Percentiles rank a stretch among this genome's conserved stretches.
phyloP scores from a whole-genome alignment of 495 filamentous ascomycete genomes.

The Daldinia bambusicola region DNA sequence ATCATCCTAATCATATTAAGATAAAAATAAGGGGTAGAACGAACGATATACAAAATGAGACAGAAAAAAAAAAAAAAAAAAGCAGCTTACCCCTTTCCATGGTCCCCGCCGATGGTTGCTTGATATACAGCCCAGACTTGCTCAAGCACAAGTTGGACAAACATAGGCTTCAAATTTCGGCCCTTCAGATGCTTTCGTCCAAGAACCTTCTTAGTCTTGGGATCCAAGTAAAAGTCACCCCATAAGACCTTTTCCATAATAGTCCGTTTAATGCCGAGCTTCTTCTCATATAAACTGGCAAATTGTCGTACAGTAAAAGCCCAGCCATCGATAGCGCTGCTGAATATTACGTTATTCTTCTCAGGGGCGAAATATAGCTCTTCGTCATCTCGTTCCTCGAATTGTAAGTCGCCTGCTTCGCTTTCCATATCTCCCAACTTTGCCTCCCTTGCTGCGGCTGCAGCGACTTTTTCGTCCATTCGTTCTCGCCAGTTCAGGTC shows the following conservation, averaged over 20 bases:
- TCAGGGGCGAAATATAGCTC: constrained; percentile 98
- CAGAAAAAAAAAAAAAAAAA: background rate
- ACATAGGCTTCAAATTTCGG: constrained; percentile 91
- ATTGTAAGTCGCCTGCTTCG: constrained; percentile 70
- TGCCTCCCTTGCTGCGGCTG: constrained; percentile 60
- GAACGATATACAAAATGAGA: background rate
- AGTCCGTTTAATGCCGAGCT: constrained; percentile 92
- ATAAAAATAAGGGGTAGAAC: background rate
- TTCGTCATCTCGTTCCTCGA: constrained; percentile 93
- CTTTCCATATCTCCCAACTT: constrained; percentile 60
- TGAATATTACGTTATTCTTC: constrained; percentile 98
- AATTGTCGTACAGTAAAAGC: constrained; percentile 97
- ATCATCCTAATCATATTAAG: background rate
- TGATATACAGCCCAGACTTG: constrained; percentile 98
- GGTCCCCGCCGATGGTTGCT: constrained; percentile 83
- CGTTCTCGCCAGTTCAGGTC: constrained; percentile 95
- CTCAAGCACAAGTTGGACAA: constrained; percentile 95
- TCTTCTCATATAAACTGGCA: constrained; percentile 93
- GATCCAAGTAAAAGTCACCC: constrained; percentile 97
- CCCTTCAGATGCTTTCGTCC: constrained; percentile 94
- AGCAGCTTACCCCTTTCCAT: constrained; percentile 77
- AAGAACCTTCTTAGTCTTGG: constrained; percentile 94
- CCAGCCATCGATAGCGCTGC: constrained; percentile 97
- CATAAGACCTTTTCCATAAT: constrained; percentile 94
- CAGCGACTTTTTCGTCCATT: constrained; percentile 84